phyloP scores from a whole-genome alignment of 306 rosid genomes.

The Senna tora region DNA sequence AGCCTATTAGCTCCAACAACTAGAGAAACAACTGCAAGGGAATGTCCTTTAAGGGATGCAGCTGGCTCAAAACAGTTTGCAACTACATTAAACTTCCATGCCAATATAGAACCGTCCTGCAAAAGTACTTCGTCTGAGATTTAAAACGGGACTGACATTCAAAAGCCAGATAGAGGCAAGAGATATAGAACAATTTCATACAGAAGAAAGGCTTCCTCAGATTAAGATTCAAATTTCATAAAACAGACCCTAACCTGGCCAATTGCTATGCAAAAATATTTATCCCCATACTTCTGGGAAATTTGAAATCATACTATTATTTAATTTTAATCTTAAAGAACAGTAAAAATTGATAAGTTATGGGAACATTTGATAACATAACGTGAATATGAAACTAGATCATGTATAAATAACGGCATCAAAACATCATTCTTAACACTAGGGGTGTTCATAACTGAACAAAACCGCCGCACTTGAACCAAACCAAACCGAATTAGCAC shows the following conservation, averaged over 20 bases:
- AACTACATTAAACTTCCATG: constrained; percentile 80
- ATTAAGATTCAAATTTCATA: not conserved
- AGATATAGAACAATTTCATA: not conserved
- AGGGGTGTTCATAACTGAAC: too few relatives aligned
- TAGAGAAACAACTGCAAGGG: constrained; percentile 84
- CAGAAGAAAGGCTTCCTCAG: constrained; percentile 11
- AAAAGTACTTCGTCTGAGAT: constrained; percentile 37
- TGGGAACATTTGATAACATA: not conserved
- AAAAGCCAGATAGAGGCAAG: constrained; percentile 2
- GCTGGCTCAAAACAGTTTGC: constrained; percentile 81
- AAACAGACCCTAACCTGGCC: not conserved
- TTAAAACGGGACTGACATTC: not conserved
- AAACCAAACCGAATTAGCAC: too few relatives aligned
- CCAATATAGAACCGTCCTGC: constrained; percentile 93
- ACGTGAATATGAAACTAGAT: not conserved
- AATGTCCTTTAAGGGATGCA: constrained; percentile 82
- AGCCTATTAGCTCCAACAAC: constrained; percentile 95
- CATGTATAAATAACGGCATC: not conserved
- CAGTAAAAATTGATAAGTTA: not conserved
- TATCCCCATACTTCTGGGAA: not conserved
- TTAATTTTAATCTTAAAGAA: not conserved
- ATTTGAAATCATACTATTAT: not conserved
- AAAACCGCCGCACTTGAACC: too few relatives aligned
- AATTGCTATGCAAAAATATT: not conserved
- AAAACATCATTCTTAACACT: too few relatives aligned